These are phyloP conservation scores for Chaetomium cochliodes DNA, from an alignment of 495 filamentous ascomycete genomes.

Conservation along the genomic window DNA sequence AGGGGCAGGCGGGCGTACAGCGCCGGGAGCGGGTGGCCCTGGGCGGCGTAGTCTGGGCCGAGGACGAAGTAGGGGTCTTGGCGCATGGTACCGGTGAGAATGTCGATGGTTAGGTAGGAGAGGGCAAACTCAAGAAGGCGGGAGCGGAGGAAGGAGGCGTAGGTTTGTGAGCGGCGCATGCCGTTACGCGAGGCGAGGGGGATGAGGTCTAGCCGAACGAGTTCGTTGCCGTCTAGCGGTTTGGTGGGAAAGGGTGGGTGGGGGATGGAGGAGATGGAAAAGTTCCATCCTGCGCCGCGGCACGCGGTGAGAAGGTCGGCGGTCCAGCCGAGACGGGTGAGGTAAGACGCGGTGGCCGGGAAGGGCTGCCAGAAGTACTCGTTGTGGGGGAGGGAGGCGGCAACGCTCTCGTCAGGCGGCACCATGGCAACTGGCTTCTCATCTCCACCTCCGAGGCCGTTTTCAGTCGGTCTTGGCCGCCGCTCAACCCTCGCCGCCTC, in stretches of 20 bases:
- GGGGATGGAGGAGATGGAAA: constrained; percentile 24
- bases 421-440: constrained; percentile 24
- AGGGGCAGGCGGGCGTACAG: constrained; percentile 21
- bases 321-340: constrained; percentile 68
- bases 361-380: constrained; percentile 72
- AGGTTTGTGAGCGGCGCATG: constrained; percentile 41
- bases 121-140: constrained; percentile 50
- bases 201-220: constrained; percentile 17
- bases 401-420: constrained; percentile 34
- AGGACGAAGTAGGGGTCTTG: constrained; percentile 72
- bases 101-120: constrained; percentile 64
- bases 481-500: constrained; percentile 66
- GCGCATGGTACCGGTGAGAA: constrained; percentile 63
- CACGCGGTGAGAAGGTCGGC: constrained; percentile 67
- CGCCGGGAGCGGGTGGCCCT: constrained; percentile 44
- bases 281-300: constrained; percentile 75
- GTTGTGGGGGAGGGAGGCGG: constrained; percentile 25
- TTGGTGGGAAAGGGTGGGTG: constrained; percentile 16
- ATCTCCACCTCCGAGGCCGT: neutral
- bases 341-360: constrained; percentile 54
- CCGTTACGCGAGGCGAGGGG: constrained; percentile 32
- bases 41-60: constrained; percentile 34
- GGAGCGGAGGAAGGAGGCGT: constrained; percentile 45
- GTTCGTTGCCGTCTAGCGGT: constrained; percentile 6
- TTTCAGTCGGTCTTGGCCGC: constrained; percentile 22